These are phyloP conservation scores for Anthostomella pinea DNA, from an alignment of 2,329 filamentous ascomycete genomes.

Conservation along the genomic window DNA sequence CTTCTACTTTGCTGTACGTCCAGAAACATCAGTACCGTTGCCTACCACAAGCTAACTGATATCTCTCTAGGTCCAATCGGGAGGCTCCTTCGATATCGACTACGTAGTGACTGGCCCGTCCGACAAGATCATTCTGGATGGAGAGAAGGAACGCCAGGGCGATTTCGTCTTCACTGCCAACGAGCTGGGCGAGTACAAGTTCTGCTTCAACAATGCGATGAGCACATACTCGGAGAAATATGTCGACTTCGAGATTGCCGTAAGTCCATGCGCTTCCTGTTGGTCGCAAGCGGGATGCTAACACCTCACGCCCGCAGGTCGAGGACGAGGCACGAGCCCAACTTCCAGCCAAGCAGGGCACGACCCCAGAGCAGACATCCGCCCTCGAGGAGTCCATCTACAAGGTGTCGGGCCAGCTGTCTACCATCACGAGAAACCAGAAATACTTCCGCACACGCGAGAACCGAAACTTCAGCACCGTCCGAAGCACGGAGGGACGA, in stretches of 20 bases:
- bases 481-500: conserved; percentile 88
- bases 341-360: conserved; percentile 28
- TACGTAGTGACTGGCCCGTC: conserved; percentile 82
- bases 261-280: conserved; percentile 41
- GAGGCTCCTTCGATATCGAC: conserved; percentile 95
- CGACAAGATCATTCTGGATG: conserved; percentile 78
- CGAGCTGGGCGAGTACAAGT: conserved; percentile 82
- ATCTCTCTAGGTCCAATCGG: conserved; percentile 79
- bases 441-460: conserved; percentile 99
- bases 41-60: conserved; percentile 9
- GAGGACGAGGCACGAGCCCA: conserved; percentile 30
- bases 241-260: conserved; percentile 96
- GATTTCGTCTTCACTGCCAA: conserved; percentile 98
- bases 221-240: conserved; percentile 96
- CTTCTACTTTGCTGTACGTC: conserved; percentile 93
- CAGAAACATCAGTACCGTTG: neutral
- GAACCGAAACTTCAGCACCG: conserved; percentile 98
- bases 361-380: conserved; percentile 83
- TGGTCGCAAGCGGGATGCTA: conserved; percentile 13
- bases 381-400: conserved; percentile 90
- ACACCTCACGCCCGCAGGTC: conserved; percentile 18
- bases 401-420: conserved; percentile 89
- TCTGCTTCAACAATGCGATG: conserved; percentile 99
- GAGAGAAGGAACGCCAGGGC: conserved; percentile 87
- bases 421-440: conserved; percentile 92